These are phyloP conservation scores for Ogataea haglerorum DNA, from an alignment of 805 yeast genomes.

Conservation along the genomic window DNA sequence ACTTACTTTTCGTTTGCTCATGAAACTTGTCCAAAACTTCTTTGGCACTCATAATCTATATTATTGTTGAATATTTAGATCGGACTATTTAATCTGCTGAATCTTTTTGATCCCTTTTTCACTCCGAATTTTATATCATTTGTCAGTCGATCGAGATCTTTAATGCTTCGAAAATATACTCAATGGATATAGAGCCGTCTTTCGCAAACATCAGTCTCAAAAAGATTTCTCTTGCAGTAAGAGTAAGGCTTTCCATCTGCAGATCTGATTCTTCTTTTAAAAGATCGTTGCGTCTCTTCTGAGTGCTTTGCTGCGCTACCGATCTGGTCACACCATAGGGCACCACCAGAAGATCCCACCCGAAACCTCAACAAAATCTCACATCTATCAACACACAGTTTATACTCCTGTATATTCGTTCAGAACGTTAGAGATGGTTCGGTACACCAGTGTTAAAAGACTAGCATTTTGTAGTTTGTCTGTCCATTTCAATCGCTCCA, in stretches of 20 bases:
- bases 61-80: neutral
- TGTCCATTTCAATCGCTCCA: constrained; percentile 8
- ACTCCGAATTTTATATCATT: neutral
- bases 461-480: constrained; percentile 10
- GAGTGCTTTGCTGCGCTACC: neutral
- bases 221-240: constrained; percentile 15
- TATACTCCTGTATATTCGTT: constrained; percentile 11
- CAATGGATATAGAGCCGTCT: constrained; percentile 10
- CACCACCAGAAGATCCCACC: too few relatives aligned
- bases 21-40: neutral
- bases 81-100: constrained; percentile 3
- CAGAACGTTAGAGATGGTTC: constrained; percentile 2
- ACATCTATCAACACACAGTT: constrained; percentile 5
- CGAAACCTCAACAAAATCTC: neutral
- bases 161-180: constrained; percentile 10
- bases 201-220: constrained; percentile 20
- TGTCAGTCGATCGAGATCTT: constrained; percentile 9
- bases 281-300: neutral
- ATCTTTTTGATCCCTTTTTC: neutral
- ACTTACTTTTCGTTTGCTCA: neutral
- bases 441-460: constrained; percentile 8
- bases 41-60: constrained; percentile 1
- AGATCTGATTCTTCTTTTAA: constrained; percentile 7
- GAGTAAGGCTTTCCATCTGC: constrained; percentile 4
- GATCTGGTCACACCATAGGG: neutral